Percentiles rank a stretch among this genome's conserved stretches.
Evolutionary conservation across 129 eudicot genomes (phyloP).

Genomic region (Artemisia tridentata): DNA sequence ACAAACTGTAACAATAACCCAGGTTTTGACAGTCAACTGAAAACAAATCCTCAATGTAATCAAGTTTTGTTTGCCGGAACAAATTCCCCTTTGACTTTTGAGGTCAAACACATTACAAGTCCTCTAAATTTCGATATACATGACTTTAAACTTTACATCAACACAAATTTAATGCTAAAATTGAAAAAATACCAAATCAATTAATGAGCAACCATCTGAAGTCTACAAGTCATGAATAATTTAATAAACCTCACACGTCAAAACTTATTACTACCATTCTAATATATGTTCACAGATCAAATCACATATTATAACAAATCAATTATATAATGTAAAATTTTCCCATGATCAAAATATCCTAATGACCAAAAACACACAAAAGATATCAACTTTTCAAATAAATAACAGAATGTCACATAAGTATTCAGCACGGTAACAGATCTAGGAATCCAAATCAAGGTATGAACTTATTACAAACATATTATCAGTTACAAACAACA

Average conservation of each 20-base stretch:
- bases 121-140: slow-evolving; percentile 14
- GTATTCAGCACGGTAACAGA: neutral
- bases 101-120: neutral
- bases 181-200: neutral
- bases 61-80: neutral
- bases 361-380: neutral
- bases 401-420: too few relatives aligned
- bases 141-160: neutral
- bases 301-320: neutral
- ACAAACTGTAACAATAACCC: neutral
- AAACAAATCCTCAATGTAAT: slow-evolving; percentile 1
- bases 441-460: too few relatives aligned
- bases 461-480: neutral
- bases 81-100: slow-evolving; percentile 14
- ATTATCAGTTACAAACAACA: neutral
- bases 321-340: neutral
- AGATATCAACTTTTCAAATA: too few relatives aligned
- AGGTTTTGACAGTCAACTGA: neutral
- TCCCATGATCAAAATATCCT: neutral
- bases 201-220: neutral
- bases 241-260: neutral
- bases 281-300: neutral
- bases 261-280: neutral
- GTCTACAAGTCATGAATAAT: neutral
- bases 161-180: slow-evolving; percentile 4